Evolutionary conservation across 2,329 filamentous ascomycete species (phyloP).

Genomic region (Triangularia verruculosa): DNA sequence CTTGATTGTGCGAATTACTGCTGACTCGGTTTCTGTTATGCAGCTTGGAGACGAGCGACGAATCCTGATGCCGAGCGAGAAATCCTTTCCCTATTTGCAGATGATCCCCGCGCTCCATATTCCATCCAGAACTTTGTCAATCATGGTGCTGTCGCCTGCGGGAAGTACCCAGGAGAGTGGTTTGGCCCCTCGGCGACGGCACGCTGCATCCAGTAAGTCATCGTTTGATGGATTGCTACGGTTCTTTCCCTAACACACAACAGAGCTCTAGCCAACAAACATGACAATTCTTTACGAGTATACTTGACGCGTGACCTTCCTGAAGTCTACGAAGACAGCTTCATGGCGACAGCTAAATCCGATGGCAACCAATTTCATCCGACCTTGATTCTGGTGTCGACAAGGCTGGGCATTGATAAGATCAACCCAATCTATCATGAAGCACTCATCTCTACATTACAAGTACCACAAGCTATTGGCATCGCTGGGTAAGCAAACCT

Average conservation of each 20-base stretch:
- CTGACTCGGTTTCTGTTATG: neutral
- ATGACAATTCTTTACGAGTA: slow-evolving; percentile 66
- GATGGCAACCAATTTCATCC: slow-evolving; percentile 68
- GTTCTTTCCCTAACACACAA: slow-evolving; percentile 9
- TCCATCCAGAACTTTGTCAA: slow-evolving; percentile 93
- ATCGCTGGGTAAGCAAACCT: slow-evolving; percentile 73
- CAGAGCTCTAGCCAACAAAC: slow-evolving; percentile 71
- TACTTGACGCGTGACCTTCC: slow-evolving; percentile 88
- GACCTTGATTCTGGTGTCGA: slow-evolving; percentile 84
- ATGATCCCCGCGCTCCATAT: slow-evolving; percentile 81
- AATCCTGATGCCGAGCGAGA: slow-evolving; percentile 60
- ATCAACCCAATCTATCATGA: slow-evolving; percentile 95
- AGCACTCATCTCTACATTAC: slow-evolving; percentile 78
- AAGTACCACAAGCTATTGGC: slow-evolving; percentile 89
- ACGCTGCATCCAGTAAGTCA: slow-evolving; percentile 83
- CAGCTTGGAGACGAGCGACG: slow-evolving; percentile 71
- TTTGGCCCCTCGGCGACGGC: slow-evolving; percentile 97
- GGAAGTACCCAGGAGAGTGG: slow-evolving; percentile 96
- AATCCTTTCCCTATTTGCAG: slow-evolving; percentile 80
- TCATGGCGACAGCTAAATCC: slow-evolving; percentile 72
- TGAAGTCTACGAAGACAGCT: slow-evolving; percentile 88
- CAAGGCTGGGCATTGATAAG: slow-evolving; percentile 87
- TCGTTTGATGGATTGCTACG: neutral
- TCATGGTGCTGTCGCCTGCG: slow-evolving; percentile 81
- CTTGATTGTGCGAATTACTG: neutral